Base-by-base conservation (phyloP, 225 moss, liverwort and hornwort genomes). In the Physcomitrium patens region DNA sequence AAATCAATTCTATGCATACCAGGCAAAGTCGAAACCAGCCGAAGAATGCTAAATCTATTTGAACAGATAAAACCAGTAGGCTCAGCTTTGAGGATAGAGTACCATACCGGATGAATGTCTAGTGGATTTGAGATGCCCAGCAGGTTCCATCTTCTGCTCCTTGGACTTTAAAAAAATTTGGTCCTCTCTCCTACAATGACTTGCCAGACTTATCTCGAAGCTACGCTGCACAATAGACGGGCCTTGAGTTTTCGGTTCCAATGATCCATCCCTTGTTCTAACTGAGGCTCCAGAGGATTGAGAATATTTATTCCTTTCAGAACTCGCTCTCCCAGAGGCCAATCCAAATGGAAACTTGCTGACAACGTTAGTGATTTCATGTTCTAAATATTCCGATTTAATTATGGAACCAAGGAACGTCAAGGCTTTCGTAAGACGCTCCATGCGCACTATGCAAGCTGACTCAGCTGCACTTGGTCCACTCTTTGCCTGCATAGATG, bases 211-310 rank as follows among this genome's bases (percentile, higher is more conserved):
- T 15, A 52, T 52, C 60, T 63, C 81, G 62, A 68, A 9, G 42
- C 45, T 75, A 42, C 75, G 68, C 45, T 80, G 70, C 17, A 62
- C 26, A 45, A 78, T 62, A 58, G 58, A 51, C 11, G 80, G 85
- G 44, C 66, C 88, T 80, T 88, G 88, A 24, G 82, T 88, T 78
- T 67, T 88, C 43, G 78, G 71, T 69, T 88, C 76, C 85, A 75
- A 60, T n/a, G 78, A 76, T 76, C 75, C 82, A 60, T 80, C 77
- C 59, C 54, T 76, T 54, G 78, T 83, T 58, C 75, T 76, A 31
- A 80, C 78, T 43, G 88, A 85, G 55, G 75, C 82, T 69, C 82
- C 82, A 31, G 82, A 85, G 19, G 79, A 75, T 20, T 88, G 82
- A 20, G 85, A 69, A 56, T 70, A 77, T 70, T 73, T 72, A 69